Conservation (phyloP, 2,329 filamentous ascomycete genomes). For the Fusarium sp. region DNA sequence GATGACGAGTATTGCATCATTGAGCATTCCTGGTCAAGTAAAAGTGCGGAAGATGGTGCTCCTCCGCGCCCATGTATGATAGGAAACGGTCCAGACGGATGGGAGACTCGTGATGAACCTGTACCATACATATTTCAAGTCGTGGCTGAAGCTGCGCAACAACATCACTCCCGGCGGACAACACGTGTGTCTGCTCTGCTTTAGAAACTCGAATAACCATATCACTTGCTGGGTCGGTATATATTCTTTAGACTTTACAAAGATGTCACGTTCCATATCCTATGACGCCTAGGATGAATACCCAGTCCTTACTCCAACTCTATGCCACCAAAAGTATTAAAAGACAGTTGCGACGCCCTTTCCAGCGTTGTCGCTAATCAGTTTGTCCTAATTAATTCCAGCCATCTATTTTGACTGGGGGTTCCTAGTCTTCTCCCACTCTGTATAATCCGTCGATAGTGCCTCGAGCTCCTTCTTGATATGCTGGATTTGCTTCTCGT, state of each 20-base stretch:
- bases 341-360: slow-evolving; percentile 20
- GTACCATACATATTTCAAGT: slow-evolving; percentile 37
- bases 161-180: slow-evolving; percentile 24
- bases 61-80: slow-evolving; percentile 36
- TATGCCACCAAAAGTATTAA: slow-evolving; percentile 34
- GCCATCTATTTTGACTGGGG: slow-evolving; percentile 49
- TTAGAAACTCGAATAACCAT: not conserved
- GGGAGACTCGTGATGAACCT: slow-evolving; percentile 38
- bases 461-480: slow-evolving; percentile 76
- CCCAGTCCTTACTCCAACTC: slow-evolving; percentile 36
- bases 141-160: slow-evolving; percentile 28
- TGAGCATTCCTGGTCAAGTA: slow-evolving; percentile 11
- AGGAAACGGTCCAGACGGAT: slow-evolving; percentile 34
- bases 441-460: slow-evolving; percentile 64
- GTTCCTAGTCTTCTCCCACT: slow-evolving; percentile 63
- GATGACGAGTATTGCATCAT: slow-evolving; percentile 10
- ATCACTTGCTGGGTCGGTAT: slow-evolving; percentile 19
- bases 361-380: not conserved
- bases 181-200: slow-evolving; percentile 5
- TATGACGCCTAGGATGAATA: slow-evolving; percentile 39
- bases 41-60: slow-evolving; percentile 23
- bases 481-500: slow-evolving; percentile 81
- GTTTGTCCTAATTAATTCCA: slow-evolving; percentile 15
- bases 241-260: slow-evolving; percentile 26
- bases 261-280: slow-evolving; percentile 27